Percentiles rank a stretch among this genome's conserved stretches.
Conservation (phyloP, 805 yeast species). For the Kuraishia ogatae region DNA sequence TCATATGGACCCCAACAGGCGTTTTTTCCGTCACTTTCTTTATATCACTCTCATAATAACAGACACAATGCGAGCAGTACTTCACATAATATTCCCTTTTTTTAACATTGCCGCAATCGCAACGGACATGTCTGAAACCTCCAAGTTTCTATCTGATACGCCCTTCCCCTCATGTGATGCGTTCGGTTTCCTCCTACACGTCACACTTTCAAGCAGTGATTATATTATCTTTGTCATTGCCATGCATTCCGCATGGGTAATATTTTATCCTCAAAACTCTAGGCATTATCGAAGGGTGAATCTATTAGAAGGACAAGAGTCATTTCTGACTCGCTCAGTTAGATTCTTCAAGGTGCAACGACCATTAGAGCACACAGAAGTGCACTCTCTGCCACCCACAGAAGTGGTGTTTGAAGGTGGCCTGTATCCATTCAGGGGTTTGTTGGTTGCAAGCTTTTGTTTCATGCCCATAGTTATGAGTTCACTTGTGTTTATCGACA, state of each 20-base stretch:
- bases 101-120: constrained; percentile 8
- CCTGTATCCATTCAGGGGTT: constrained; percentile 7
- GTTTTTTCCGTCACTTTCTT: constrained; percentile 10
- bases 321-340: not conserved
- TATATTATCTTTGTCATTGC: constrained; percentile 10
- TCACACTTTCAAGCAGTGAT: constrained; percentile 10
- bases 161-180: constrained; percentile 10
- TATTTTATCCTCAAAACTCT: constrained; percentile 4
- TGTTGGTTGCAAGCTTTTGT: constrained; percentile 1
- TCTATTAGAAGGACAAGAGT: not conserved
- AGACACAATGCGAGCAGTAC: constrained; percentile 6
- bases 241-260: constrained; percentile 10
- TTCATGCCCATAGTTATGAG: constrained; percentile 7
- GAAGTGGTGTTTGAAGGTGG: constrained; percentile 7
- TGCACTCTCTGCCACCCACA: not conserved
- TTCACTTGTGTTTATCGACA: constrained; percentile 6
- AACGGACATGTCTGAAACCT: not conserved
- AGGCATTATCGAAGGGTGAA: not conserved
- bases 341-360: not conserved
- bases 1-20: constrained; percentile 9
- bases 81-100: constrained; percentile 9
- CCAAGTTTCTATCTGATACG: constrained; percentile 3
- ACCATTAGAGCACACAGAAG: not conserved
- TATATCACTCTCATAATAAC: constrained; percentile 8
- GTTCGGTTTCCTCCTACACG: constrained; percentile 11